Evolutionary conservation across 257 asterid genomes (phyloP), one percentile per base, ranked within the genome.

Genomic region (Ajuga chamaepitys): DNA sequence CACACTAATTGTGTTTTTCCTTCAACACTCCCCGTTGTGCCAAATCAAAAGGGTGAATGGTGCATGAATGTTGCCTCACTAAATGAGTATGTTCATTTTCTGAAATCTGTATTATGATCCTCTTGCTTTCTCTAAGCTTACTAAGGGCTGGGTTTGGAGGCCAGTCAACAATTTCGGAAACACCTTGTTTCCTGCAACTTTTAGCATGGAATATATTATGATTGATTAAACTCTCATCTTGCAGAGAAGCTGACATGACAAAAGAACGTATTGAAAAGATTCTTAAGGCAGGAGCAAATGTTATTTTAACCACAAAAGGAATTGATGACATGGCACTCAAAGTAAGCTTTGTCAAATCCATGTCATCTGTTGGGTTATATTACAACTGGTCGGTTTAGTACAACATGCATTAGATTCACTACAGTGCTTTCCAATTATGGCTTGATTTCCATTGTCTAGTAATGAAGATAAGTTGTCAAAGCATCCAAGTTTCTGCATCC

Each of bases 311-410:
- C 58, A 83, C 95, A 4, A 88, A 83, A 71, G 93, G 95, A 72
- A 88, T 86, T 79, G 96, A 88, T 73, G 95, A 88, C 83, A 88
- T 88, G 95, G 93, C 96, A 62, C 87, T 86, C 56, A 88, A 88
- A 90, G 96, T 74, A 77, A 66, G 72, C 8, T 28, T 52, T 59
- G 18, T 32, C 25, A 26, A 47, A 26, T 24, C 30, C 60, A 51
- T 24, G 20, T 64, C n/a, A 26, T 25, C 37, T 25, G 42, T n/a
- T 20, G 34, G 40, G 25, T 5, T 50, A 12, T 9, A 12, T 35
- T 40, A 9, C 42, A 51, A 62, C n/a, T 37, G 53, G 41, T 35
- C 37, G 62, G 30, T 24, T 37, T 40, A 24, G 17, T 62, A 24
- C 55, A 6, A 26, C 28, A 41, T 41, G 18, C 52, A 10, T 26